Conservation (phyloP, 163 green algal species). For the Trebouxia gelatinosa region DNA sequence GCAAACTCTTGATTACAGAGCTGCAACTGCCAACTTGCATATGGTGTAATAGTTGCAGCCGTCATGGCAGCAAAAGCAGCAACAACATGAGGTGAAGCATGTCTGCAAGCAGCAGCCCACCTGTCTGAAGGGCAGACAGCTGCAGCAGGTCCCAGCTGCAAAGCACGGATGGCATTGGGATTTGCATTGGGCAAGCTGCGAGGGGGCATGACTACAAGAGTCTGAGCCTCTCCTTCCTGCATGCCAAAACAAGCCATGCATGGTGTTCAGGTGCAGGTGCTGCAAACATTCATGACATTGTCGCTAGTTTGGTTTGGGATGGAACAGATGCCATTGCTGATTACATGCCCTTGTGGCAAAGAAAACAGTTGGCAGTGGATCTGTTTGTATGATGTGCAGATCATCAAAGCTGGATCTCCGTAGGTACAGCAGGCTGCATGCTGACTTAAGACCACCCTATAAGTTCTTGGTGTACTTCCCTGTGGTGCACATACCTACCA, state of each 20-base stretch:
- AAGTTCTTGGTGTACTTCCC: too few relatives aligned
- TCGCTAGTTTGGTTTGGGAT: too few relatives aligned
- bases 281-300: too few relatives aligned
- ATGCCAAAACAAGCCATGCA: not conserved
- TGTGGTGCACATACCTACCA: not conserved
- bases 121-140: constrained; percentile 32
- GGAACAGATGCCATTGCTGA: too few relatives aligned
- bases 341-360: too few relatives aligned
- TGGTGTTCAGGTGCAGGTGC: too few relatives aligned
- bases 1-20: not conserved
- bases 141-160: constrained; percentile 41
- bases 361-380: too few relatives aligned
- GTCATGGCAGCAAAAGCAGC: not conserved
- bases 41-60: not conserved
- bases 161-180: constrained; percentile 34
- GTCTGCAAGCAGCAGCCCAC: not conserved
- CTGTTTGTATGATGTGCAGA: too few relatives aligned
- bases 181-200: not conserved
- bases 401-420: too few relatives aligned
- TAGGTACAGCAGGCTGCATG: too few relatives aligned
- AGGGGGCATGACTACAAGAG: constrained; percentile 40
- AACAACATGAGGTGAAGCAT: not conserved
- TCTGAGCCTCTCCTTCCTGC: constrained; percentile 32
- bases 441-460: too few relatives aligned
- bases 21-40: not conserved